Evolutionary conservation across 495 filamentous ascomycete species (phyloP), one percentile per base, ranked within the genome.

Genomic region (Copromyces sp.): DNA sequence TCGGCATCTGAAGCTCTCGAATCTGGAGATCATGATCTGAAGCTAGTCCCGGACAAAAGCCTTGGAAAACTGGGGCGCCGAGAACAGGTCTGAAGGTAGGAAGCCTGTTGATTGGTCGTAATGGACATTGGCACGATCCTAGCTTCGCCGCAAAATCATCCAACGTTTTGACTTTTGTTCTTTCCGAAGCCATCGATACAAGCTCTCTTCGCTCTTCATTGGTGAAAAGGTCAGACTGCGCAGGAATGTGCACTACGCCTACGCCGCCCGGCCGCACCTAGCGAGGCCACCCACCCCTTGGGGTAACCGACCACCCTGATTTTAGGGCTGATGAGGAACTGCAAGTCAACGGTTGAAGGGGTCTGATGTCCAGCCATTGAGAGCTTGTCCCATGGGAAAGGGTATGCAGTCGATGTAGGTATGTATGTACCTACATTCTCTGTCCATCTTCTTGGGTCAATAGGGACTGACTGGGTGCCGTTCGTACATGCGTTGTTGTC

Each of bases 291-390:
- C 53, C 53, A 65, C 35, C 29, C 7, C 53, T 65, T 65, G 3
- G 53, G 29, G 53, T 24, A 14, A 35, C 53, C 29, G 53, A 32
- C 29, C 53, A 68, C 47, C 71, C 71, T 74, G 73, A 42, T 71
- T 69, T 70, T 76, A 75, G 73, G 73, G 75, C 73, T 76, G 75
- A 76, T 71, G 53, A 72, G 68, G 61, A 39, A 59, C 65, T 73
- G 70, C 73, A 73, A 20, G 53, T 72, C 32, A 59, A 53, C 53
- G 53, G 29, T 29, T 5, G 40, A 17, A 69, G 68, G 68, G 35
- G 37, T 59, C 42, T 44, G 32, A 24, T 20, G 14, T 24, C 53
- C 68, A 68, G 70, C 73, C 75, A 76, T 74, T 74, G 68, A 72
- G 65, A 70, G 70, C 61, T 16, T 35, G 53, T 35, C 29, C 53